Conservation (phyloP, 164 flowering plant species). For the Vitis amurensis region DNA sequence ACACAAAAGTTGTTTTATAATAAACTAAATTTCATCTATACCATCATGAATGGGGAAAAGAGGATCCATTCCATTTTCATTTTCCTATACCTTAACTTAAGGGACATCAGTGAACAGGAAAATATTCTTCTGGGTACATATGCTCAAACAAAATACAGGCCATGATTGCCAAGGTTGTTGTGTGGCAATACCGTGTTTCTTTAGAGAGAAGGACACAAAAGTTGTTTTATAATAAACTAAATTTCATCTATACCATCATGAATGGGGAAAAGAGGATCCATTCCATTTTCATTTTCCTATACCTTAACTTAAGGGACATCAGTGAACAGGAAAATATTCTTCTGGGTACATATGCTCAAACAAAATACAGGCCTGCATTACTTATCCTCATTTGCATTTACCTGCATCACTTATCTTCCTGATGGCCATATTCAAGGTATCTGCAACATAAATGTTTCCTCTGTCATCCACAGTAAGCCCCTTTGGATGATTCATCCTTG, state of each 20-base stretch:
- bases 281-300: too few relatives aligned
- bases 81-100: too few relatives aligned
- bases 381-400: constrained; percentile 14
- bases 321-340: neutral
- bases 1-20: too few relatives aligned
- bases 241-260: too few relatives aligned
- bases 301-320: too few relatives aligned
- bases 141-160: neutral
- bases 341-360: neutral
- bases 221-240: too few relatives aligned
- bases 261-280: too few relatives aligned
- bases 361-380: neutral
- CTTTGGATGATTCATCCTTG: constrained; percentile 87
- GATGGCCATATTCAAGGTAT: constrained; percentile 89
- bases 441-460: constrained; percentile 90
- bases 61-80: too few relatives aligned
- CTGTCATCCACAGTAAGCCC: constrained; percentile 83
- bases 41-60: too few relatives aligned
- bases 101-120: too few relatives aligned
- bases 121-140: neutral
- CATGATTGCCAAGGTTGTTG: neutral
- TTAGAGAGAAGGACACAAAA: too few relatives aligned
- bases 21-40: too few relatives aligned
- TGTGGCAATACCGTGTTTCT: neutral
- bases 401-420: constrained; percentile 93